A percentile compares a stretch with the other conserved stretches of the same genome.
Conservation (phyloP, 306 rosid genomes). For the Gastrolobium bilobum region DNA sequence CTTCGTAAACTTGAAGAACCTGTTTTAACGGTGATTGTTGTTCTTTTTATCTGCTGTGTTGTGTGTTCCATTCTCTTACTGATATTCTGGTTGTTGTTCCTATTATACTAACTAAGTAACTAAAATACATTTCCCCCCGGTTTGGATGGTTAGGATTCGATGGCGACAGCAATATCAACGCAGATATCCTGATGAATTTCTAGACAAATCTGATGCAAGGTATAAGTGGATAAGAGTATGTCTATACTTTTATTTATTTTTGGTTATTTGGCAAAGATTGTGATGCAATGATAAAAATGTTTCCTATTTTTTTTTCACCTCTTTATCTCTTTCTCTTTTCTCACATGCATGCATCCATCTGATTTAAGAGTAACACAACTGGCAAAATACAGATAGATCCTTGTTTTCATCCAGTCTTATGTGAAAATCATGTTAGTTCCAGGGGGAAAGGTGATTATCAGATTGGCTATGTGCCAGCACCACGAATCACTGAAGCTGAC, state of each 20-base stretch:
- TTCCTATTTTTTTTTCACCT: slow-evolving; percentile 12
- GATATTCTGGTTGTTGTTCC: slow-evolving; percentile 30
- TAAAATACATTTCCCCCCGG: not conserved
- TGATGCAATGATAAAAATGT: slow-evolving; percentile 5
- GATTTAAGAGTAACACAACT: slow-evolving; percentile 6
- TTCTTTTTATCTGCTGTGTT: not conserved
- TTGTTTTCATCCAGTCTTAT: slow-evolving; percentile 28
- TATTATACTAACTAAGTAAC: not conserved
- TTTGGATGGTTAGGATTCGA: slow-evolving; percentile 72
- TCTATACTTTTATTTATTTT: not conserved
- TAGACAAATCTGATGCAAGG: slow-evolving; percentile 90
- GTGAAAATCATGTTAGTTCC: slow-evolving; percentile 37
- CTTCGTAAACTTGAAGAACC: slow-evolving; percentile 4
- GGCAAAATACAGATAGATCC: not conserved
- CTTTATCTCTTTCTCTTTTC: not conserved
- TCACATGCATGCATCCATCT: slow-evolving; percentile 21
- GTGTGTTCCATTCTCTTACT: slow-evolving; percentile 19
- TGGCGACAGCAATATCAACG: slow-evolving; percentile 91
- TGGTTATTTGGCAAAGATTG: not conserved
- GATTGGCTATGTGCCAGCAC: slow-evolving; percentile 91
- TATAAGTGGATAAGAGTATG: slow-evolving; percentile 41
- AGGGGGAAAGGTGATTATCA: slow-evolving; percentile 90
- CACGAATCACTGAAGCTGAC: slow-evolving; percentile 94
- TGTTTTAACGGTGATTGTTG: not conserved
- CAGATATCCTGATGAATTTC: slow-evolving; percentile 83